phyloP scores from a whole-genome alignment of 176 grass and related monocot genomes.

The sorghum (Sorghum bicolor) region Sorghum_bicolor_NCBIv3 NC_012878.2:1503001-1503500 shows the following conservation, averaged over 20 bases:
- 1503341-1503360: too few relatives aligned
- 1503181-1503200: conserved; percentile 59
- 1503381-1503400: conserved; percentile 37
- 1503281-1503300: conserved; percentile 60
- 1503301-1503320: too few relatives aligned
- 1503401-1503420: conserved; percentile 84
- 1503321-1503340: too few relatives aligned
- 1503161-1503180: too few relatives aligned
- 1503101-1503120: too few relatives aligned
- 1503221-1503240: conserved; percentile 66
- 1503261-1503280: conserved; percentile 83
- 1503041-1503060: too few relatives aligned
- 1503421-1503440: conserved; percentile 26
- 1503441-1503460: background rate
- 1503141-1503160: too few relatives aligned
- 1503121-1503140: too few relatives aligned
- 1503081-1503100: too few relatives aligned
- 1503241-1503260: conserved; percentile 75
- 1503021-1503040: too few relatives aligned
- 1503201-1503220: conserved; percentile 95
- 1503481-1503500: conserved; percentile 47
- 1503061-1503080: too few relatives aligned
- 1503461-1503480: background rate
- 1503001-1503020: too few relatives aligned
- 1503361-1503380: background rate